A percentile compares a stretch with the other conserved stretches of the same genome.
Evolutionary conservation across 1,284 basidiomycete species (phyloP).

Genomic region (Marasmius oreades): DNA sequence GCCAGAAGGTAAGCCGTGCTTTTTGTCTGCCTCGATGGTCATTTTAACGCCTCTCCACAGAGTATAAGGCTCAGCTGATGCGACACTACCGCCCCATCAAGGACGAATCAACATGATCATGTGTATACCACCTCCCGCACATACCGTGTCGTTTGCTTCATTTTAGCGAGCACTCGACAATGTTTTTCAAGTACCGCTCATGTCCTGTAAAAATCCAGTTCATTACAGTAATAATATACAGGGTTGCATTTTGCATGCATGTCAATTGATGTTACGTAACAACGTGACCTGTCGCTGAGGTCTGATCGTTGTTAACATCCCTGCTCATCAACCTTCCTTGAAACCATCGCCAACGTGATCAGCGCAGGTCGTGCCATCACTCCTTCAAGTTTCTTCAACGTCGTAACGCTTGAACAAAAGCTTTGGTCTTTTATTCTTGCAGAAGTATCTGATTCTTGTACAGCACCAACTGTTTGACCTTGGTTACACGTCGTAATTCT

Average conservation of each 20-base stretch:
- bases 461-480: not conserved
- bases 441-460: not conserved
- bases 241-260: too few species aligned
- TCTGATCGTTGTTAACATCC: not conserved
- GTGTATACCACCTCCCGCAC: slow-evolving; percentile 13
- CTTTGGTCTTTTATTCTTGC: not conserved
- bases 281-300: not conserved
- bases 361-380: not conserved
- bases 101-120: slow-evolving; percentile 38
- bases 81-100: slow-evolving; percentile 67
- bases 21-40: slow-evolving; percentile 1
- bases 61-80: slow-evolving; percentile 69
- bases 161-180: not conserved
- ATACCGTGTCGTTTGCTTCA: not conserved
- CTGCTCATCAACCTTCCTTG: not conserved
- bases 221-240: too few species aligned
- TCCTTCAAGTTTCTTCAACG: not conserved
- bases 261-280: too few species aligned
- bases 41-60: slow-evolving; percentile 29
- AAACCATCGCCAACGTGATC: not conserved
- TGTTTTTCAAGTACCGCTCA: not conserved
- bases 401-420: not conserved
- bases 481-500: not conserved
- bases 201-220: too few species aligned
- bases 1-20: slow-evolving; percentile 48